These are phyloP conservation scores for Sequoia sempervirens DNA, from an alignment of 75 land plant genomes.

Conservation along the genomic window DNA sequence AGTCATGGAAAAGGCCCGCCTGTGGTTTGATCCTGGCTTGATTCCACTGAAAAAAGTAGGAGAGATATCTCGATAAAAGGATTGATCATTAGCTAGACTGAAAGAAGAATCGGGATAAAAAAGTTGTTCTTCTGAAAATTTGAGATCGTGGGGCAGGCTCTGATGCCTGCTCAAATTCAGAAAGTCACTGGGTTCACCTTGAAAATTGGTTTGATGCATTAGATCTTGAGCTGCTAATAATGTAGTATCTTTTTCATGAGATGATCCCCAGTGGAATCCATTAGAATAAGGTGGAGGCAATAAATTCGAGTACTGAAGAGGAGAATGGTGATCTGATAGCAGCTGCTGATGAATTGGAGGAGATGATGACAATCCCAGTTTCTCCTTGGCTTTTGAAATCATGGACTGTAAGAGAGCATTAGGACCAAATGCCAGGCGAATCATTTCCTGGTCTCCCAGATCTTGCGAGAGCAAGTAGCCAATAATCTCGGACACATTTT, in stretches of 20 bases:
- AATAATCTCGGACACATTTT: slow-evolving; percentile 44
- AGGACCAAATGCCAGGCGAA: slow-evolving; percentile 7
- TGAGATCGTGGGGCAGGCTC: slow-evolving; percentile 5
- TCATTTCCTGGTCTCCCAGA: slow-evolving; percentile 11
- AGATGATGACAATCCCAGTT: slow-evolving; percentile 27
- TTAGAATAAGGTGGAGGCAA: background rate
- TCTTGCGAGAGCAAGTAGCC: slow-evolving; percentile 46
- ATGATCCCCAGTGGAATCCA: background rate
- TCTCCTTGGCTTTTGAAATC: slow-evolving; percentile 44
- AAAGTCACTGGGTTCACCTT: background rate
- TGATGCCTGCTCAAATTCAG: slow-evolving; percentile 9
- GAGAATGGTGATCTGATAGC: background rate
- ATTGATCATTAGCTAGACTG: slow-evolving; percentile 1
- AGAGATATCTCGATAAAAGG: slow-evolving; percentile 10
- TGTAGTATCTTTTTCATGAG: background rate
- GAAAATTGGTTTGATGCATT: background rate
- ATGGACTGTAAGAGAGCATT: slow-evolving; percentile 11
- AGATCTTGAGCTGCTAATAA: background rate
- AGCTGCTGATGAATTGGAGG: slow-evolving; percentile 3
- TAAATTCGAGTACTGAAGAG: background rate
- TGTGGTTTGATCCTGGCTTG: slow-evolving; percentile 8
- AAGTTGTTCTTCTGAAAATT: background rate
- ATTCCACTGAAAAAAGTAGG: slow-evolving; percentile 14
- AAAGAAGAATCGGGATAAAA: slow-evolving; percentile 10
- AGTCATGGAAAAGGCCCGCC: slow-evolving; percentile 11